phyloP scores from a whole-genome alignment of 179 eudicot species.

The Spergularia azorica region DNA sequence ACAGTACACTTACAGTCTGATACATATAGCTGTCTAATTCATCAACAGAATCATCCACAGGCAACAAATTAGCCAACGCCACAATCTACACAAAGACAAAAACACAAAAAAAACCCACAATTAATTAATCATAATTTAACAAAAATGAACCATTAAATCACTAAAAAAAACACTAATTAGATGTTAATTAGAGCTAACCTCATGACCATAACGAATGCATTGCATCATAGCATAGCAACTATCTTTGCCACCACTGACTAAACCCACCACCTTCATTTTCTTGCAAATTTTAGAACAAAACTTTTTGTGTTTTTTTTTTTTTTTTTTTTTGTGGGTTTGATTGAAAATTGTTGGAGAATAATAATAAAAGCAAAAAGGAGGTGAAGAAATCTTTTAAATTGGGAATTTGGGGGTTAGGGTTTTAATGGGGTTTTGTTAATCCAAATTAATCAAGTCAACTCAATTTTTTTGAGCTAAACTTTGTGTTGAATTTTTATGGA shows the following conservation, averaged over 20 bases:
- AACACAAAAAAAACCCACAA: neutral
- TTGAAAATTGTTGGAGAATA: too few species aligned
- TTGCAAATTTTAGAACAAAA: too few species aligned
- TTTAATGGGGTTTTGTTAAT: too few species aligned
- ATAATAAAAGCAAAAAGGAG: too few species aligned
- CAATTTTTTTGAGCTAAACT: too few species aligned
- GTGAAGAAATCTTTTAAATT: too few species aligned
- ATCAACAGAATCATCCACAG: slow-evolving; percentile 82
- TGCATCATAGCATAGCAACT: slow-evolving; percentile 99
- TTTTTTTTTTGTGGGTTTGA: neutral
- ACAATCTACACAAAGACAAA: slow-evolving; percentile 80
- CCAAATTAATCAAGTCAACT: too few species aligned
- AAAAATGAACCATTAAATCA: too few species aligned
- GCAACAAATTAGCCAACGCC: slow-evolving; percentile 95
- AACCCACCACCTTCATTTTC: slow-evolving; percentile 90
- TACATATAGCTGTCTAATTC: slow-evolving; percentile 99
- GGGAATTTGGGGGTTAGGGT: too few species aligned
- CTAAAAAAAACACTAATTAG: neutral
- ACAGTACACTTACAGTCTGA: slow-evolving; percentile 67
- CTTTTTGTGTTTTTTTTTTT: too few species aligned
- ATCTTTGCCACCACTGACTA: slow-evolving; percentile 96
- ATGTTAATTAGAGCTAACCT: slow-evolving; percentile 42
- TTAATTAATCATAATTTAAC: neutral
- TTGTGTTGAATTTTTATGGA: too few species aligned
- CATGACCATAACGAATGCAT: slow-evolving; percentile 83